These are phyloP conservation scores for Naganishia onofrii DNA, from an alignment of 768 basidiomycete genomes.

Conservation along the genomic window DNA sequence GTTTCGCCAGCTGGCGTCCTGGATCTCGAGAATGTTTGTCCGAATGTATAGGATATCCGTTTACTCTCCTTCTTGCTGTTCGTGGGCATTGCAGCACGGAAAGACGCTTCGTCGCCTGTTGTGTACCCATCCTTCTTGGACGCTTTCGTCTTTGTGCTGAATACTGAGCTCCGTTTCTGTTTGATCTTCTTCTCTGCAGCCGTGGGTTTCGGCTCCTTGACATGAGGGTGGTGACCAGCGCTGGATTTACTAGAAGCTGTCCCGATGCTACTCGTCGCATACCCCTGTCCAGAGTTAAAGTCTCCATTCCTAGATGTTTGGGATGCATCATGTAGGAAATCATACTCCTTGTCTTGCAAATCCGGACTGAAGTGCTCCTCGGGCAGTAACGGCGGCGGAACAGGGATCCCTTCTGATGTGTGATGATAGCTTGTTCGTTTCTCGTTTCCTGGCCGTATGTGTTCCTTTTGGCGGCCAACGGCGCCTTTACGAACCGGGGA, in stretches of 20 bases:
- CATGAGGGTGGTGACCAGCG: neutral
- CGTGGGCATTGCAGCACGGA: neutral
- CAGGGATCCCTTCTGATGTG: conserved; percentile 26
- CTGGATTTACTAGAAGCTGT: conserved; percentile 17
- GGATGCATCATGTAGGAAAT: conserved; percentile 9
- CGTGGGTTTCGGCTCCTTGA: neutral
- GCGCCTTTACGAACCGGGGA: neutral
- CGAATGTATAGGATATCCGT: conserved; percentile 11
- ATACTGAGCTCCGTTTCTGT: conserved; percentile 18
- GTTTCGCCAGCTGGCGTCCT: neutral
- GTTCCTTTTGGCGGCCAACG: neutral
- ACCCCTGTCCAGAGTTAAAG: neutral
- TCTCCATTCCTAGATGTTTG: neutral
- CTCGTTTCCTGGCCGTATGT: neutral
- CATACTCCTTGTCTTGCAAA: conserved; percentile 13
- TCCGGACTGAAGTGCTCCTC: conserved; percentile 2
- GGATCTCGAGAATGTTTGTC: conserved; percentile 3
- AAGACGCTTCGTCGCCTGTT: conserved; percentile 1
- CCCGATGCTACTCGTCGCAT: neutral
- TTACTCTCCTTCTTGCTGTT: neutral
- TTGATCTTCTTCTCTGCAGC: neutral
- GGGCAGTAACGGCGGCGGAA: conserved; percentile 23
- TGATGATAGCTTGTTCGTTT: conserved; percentile 13
- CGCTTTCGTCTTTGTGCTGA: conserved; percentile 4
- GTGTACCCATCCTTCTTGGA: conserved; percentile 19